Evolutionary conservation across 306 rosid species (phyloP).

Genomic region (Cicer pinnatifidum): DNA sequence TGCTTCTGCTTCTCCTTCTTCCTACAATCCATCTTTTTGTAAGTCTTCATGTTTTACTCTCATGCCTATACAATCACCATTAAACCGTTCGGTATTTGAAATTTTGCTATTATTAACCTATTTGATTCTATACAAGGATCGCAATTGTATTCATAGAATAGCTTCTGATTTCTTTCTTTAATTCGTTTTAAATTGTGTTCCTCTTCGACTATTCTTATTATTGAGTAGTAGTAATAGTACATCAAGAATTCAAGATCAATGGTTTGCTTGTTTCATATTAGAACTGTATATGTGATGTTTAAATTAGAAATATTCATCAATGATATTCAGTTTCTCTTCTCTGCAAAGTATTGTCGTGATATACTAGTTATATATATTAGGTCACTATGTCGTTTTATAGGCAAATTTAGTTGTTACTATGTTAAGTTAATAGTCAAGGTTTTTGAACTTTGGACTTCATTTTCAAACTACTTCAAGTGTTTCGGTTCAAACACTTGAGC

Average conservation of each 20-base stretch:
- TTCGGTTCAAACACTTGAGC: too few species aligned
- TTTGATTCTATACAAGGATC: too few species aligned
- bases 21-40: background rate
- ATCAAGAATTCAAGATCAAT: slow-evolving; percentile 3
- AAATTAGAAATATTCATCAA: background rate
- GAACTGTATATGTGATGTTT: background rate
- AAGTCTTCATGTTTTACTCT: background rate
- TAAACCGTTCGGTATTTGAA: background rate
- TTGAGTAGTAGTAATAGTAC: background rate
- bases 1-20: background rate
- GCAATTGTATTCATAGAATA: background rate
- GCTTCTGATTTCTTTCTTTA: background rate
- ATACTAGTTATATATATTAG: background rate
- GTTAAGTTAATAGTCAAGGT: too few species aligned
- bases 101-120: too few species aligned
- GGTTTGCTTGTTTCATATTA: background rate
- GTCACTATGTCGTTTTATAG: too few species aligned
- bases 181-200: background rate
- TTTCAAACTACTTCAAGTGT: too few species aligned
- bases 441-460: too few species aligned
- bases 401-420: too few species aligned
- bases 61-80: background rate
- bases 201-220: background rate
- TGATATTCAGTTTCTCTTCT: background rate
- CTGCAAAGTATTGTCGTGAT: background rate